Evolutionary conservation across 1,284 basidiomycete species (phyloP).

Genomic region (Porodaedalea pini): DNA sequence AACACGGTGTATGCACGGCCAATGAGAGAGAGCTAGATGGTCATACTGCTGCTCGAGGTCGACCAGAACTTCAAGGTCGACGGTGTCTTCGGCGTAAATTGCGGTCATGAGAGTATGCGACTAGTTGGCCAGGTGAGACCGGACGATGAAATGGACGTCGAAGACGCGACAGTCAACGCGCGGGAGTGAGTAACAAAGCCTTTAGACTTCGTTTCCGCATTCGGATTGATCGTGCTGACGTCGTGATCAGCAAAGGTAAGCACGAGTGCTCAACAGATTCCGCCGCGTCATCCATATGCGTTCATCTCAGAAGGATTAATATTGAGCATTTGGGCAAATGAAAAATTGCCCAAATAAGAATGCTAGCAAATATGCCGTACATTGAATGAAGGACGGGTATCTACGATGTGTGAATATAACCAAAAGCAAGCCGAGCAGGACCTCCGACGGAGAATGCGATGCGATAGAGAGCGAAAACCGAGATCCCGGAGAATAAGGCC

Average conservation of each 20-base stretch:
- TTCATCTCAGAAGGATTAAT: no score
- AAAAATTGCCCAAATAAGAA: no score
- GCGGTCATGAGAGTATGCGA: background rate
- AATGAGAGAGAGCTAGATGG: constrained; percentile 1
- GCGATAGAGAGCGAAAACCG: background rate
- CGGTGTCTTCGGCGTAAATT: constrained; percentile 26
- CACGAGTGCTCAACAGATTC: no score
- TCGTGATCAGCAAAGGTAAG: background rate
- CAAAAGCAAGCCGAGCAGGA: background rate
- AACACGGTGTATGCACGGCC: background rate
- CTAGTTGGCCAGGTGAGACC: background rate
- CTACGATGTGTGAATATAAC: background rate
- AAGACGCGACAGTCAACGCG: no score
- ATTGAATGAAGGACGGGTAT: constrained; percentile 1
- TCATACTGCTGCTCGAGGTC: constrained; percentile 51
- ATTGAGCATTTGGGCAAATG: no score
- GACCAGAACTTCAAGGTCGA: constrained; percentile 64
- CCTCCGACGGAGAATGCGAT: background rate
- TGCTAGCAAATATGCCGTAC: constrained; percentile 3
- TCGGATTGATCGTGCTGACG: background rate
- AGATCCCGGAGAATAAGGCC: background rate
- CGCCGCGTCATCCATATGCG: no score
- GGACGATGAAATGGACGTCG: background rate
- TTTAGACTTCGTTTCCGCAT: background rate
- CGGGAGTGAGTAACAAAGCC: no score